phyloP scores from a whole-genome alignment of 2,329 filamentous ascomycete species.

The Colletotrichum acutatum region DNA sequence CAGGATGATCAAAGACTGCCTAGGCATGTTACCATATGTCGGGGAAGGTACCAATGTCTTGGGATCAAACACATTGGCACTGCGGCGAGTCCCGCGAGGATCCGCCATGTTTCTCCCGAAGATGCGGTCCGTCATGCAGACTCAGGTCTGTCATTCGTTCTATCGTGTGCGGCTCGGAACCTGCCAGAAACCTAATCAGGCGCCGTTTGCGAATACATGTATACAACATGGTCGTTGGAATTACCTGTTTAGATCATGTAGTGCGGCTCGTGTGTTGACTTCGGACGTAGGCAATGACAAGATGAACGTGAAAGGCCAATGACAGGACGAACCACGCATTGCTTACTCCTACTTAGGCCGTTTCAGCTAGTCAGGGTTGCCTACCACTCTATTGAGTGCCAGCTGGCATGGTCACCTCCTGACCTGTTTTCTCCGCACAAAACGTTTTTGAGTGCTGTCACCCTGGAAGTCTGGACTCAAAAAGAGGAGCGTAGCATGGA shows the following conservation, averaged over 20 bases:
- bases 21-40: neutral
- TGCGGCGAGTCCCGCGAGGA: neutral
- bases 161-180: neutral
- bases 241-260: neutral
- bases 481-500: neutral
- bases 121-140: neutral
- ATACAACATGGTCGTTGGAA: neutral
- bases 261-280: slow-evolving; percentile 7
- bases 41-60: slow-evolving; percentile 3
- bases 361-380: slow-evolving; percentile 13
- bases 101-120: slow-evolving; percentile 13
- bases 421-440: neutral
- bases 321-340: slow-evolving; percentile 16
- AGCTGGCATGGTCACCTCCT: neutral
- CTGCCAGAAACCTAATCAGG: neutral
- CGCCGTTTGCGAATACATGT: neutral
- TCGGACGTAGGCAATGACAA: slow-evolving; percentile 2
- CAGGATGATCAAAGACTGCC: neutral
- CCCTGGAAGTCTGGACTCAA: neutral
- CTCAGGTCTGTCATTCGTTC: neutral
- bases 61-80: neutral
- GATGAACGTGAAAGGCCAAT: neutral
- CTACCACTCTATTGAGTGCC: neutral
- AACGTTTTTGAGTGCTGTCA: neutral
- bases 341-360: slow-evolving; percentile 8